Evolutionary conservation across 176 grass and related monocot genomes (phyloP), one percentile per base, ranked within the genome.

Genomic region (Bothriochloa decipiens): DNA sequence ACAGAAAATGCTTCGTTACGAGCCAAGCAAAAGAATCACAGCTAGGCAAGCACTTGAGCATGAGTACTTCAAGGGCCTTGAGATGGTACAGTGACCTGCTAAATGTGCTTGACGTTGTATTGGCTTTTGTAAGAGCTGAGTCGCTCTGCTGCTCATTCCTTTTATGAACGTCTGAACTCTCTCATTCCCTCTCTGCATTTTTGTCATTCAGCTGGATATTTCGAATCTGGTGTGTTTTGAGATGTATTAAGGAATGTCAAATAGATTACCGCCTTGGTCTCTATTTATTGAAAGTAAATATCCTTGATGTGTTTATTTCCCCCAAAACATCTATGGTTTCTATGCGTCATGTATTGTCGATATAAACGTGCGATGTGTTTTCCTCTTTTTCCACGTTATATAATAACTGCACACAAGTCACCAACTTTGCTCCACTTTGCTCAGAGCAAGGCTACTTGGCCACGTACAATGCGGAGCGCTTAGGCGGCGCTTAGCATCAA

Each of bases 1-100:
- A 45, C 85, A 97, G 94, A 93, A 91, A 93, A 97, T 97, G 94
- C 94, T 97, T 46, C 87, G 82, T 13, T 89, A 91, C n/a, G 94
- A 97, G 83, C 94, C 94, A 71, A 97, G 76, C 71, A 91, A 90
- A 89, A 93, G 94, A 87, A 90, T 97, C 87, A 97, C 94, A 40
- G 94, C 94, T 65, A 86, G 89, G 70, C 89, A 94, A 70, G 94
- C 94, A 65, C 87, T 97, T 26, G 87, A 97, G 85, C 91, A 97
- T 1, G 94, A 97, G n/a, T 97, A 94, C 90, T 97, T 97, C 81
- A 97, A 94, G 87, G 94, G 88, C 66, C 83, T 97, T 43, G 89
- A 90, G 73, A 75, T 88, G 82, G 87, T 90, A 69, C 87, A 87
- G 65, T 97, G 82, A 97, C 7, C 49, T 41, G 77, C 20, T 81